These are phyloP conservation scores for Phialophora tarda DNA, from an alignment of 2,329 filamentous ascomycete genomes.

Conservation along the genomic window DNA sequence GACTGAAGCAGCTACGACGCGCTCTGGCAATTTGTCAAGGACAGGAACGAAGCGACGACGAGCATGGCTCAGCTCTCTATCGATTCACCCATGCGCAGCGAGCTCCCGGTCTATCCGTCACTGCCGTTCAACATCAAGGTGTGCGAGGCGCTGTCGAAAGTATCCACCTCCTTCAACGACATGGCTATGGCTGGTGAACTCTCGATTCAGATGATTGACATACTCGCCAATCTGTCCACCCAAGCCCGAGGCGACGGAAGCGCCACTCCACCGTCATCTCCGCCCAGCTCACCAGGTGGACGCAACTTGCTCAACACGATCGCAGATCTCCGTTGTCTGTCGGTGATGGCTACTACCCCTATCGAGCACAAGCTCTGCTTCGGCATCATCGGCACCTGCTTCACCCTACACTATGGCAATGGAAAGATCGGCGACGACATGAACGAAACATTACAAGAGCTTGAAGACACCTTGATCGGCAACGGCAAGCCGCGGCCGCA, in stretches of 20 bases:
- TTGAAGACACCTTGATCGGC: constrained; percentile 28
- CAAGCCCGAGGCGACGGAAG: constrained; percentile 19
- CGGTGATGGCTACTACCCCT: constrained; percentile 24
- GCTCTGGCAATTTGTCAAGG: constrained; percentile 33
- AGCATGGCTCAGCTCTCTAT: constrained; percentile 29
- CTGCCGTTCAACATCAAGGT: constrained; percentile 29
- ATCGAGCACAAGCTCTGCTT: constrained; percentile 32
- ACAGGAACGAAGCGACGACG: constrained; percentile 26
- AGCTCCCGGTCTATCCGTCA: constrained; percentile 29
- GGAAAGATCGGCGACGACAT: constrained; percentile 24
- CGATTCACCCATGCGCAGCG: constrained; percentile 29
- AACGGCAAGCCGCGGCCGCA: constrained; percentile 18
- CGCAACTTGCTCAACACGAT: constrained; percentile 26
- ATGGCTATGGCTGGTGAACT: constrained; percentile 30
- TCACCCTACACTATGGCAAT: constrained; percentile 25
- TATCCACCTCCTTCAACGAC: constrained; percentile 29
- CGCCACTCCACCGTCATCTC: constrained; percentile 18
- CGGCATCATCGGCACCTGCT: constrained; percentile 31
- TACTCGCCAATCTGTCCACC: constrained; percentile 26
- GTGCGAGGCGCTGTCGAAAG: constrained; percentile 30
- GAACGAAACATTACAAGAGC: constrained; percentile 25
- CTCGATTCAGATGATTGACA: constrained; percentile 33
- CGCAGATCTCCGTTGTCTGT: constrained; percentile 28
- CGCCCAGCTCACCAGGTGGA: constrained; percentile 13
- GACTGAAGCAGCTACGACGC: constrained; percentile 25